Base-by-base conservation (phyloP, 306 rosid species). In the Inga leiocalycina region DNA sequence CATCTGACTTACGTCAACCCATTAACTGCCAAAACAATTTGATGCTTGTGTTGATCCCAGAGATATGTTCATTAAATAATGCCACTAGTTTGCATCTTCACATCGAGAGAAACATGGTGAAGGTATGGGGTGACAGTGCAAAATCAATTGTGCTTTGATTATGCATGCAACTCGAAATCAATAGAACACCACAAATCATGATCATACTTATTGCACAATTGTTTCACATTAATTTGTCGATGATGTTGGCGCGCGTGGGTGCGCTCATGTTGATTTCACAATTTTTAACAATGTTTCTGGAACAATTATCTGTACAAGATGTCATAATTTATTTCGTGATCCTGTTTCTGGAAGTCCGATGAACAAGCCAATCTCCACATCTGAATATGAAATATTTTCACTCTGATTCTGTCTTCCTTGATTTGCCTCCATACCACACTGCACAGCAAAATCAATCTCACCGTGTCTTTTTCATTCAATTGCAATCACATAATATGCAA, bases 291-390 rank as follows among this genome's bases (percentile, higher is more conserved):
- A 20, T 56, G 62, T n/a, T n/a, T 57, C 10, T n/a, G 11, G 27
- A 57, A n/a, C 11, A 57, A 17, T 17, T n/a, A 57, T 8, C 30
- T 2, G 10, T 57, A 56, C 27, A 57, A 57, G 30, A 20, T 56
- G 64, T n/a, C 27, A 56, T 57, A 57, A 59, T n/a, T 59, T 10
- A 9, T 59, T 9, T n/a, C 65, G 8, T 59, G 14, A 59, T 84
- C 93, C 84, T 39, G 83, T 84, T 49, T 89, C 94, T 69, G 85
- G 98, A 46, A 76, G 88, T 78, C 98, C 97, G 79, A 95, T 95
- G 88, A 86, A 88, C 88, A 95, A 84, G 34, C 89, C 97, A 30
- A 97, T 95, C 85, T 89, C 95, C 59, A 95, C 24, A 35, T 35
- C 46, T 34, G 45, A 34, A 66, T 20, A 17, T 66, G 45, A 66